Base-by-base conservation (phyloP, 768 basidiomycete genomes). In the Suillus cothurnatus region DNA sequence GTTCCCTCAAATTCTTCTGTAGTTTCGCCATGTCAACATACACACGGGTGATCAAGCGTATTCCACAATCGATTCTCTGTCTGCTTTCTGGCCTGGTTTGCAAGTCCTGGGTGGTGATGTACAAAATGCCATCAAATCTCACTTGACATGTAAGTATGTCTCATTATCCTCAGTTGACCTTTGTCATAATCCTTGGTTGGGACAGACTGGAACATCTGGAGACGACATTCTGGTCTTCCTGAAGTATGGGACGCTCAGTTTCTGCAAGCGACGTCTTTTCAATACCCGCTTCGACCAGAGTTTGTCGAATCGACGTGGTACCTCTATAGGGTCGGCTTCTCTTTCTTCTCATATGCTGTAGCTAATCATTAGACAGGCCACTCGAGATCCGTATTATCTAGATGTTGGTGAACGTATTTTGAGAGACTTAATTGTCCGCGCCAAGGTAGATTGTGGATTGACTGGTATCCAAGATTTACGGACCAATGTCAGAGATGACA, bases 241-340 rank as follows among this genome's bases (percentile, higher is more conserved):
- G 97, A 99, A 79, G 89, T 95, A 31, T 99, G 91, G 81, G 92
- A 95, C 73, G 92, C 90, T 74, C 85, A 86, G 69, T 88, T 81
- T 69, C 87, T 84, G 69, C 80, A 83, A 66, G 92, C 89, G 19
- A 92, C 90, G 8, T 88, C 91, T 31, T 81, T 86, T 70, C 90
- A 92, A 68, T 94, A 93, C 67, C 93, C 93, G 15, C 79, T 94
- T 64, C 83, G 93, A 61, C 93, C 93, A 65, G 97, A 99, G 77
- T 96, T 97, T 70, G 86, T 97, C 64, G 97, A 99, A 78, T 95
- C 93, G 26, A 99, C 94, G 6, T 96, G 95, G 89, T 97, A 96
- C 77, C 81, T 99, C 21, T 98, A 97, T 72, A 85, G 92, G 61
- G 94, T 92, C 69, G 67, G 86, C 76, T 21, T 6, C 31, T 56